These are phyloP conservation scores for Basidioascus undulatus DNA, from an alignment of 768 basidiomycete genomes.

Conservation along the genomic window DNA sequence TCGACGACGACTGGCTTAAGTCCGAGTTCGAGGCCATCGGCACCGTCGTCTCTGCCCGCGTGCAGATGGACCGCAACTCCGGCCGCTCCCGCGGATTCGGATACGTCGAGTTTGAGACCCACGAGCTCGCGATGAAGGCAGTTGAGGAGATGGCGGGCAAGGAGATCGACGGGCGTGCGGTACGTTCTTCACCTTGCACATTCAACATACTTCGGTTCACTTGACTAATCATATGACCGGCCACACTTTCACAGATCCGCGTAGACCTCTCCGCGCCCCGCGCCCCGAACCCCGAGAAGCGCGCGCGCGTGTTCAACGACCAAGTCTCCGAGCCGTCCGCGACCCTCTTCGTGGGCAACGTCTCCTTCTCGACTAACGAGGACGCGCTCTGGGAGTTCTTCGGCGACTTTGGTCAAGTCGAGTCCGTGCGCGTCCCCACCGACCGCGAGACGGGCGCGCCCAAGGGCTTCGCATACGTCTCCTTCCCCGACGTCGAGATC, in stretches of 20 bases:
- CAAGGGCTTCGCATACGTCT: slow-evolving; percentile 94
- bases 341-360: slow-evolving; percentile 74
- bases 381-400: slow-evolving; percentile 77
- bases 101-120: slow-evolving; percentile 21
- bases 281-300: slow-evolving; percentile 36
- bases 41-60: slow-evolving; percentile 68
- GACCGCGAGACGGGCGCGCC: slow-evolving; percentile 72
- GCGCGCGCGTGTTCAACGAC: slow-evolving; percentile 58
- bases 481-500: slow-evolving; percentile 55
- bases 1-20: slow-evolving; percentile 84
- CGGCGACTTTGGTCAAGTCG: slow-evolving; percentile 59
- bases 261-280: slow-evolving; percentile 52
- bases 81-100: slow-evolving; percentile 23
- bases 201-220: no score
- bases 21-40: slow-evolving; percentile 75
- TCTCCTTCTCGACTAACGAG: slow-evolving; percentile 56
- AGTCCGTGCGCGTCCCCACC: slow-evolving; percentile 63
- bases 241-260: no score
- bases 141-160: slow-evolving; percentile 45
- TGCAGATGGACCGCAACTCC: slow-evolving; percentile 30
- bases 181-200: no score
- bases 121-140: slow-evolving; percentile 34
- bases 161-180: slow-evolving; percentile 81
- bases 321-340: slow-evolving; percentile 33
- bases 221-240: no score